Evolutionary conservation across 345 rosid species (phyloP).

Genomic region (Odontarrhena argentea): DNA sequence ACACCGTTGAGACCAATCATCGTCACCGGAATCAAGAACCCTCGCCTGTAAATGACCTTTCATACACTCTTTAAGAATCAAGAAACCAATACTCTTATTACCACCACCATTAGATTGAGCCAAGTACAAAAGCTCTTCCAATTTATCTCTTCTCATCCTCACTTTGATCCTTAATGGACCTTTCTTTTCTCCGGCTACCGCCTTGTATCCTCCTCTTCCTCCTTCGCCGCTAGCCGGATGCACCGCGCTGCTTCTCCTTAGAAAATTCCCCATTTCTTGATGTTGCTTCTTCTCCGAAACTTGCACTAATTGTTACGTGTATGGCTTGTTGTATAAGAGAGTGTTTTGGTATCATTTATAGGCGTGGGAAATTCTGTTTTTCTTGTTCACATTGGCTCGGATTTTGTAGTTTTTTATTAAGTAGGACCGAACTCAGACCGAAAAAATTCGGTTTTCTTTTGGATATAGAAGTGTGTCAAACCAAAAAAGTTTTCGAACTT

Average conservation of each 20-base stretch:
- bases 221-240: conserved; percentile 25
- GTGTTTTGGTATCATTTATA: conserved; percentile 11
- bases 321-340: not conserved
- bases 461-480: too few relatives aligned
- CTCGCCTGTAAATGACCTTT: conserved; percentile 34
- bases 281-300: conserved; percentile 11
- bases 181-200: conserved; percentile 24
- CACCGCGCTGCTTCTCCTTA: conserved; percentile 38
- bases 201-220: conserved; percentile 4
- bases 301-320: conserved; percentile 19
- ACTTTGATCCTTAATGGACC: conserved; percentile 32
- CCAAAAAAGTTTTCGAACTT: too few relatives aligned
- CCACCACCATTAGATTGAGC: conserved; percentile 25
- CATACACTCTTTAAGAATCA: conserved; percentile 38
- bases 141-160: conserved; percentile 38
- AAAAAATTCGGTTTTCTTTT: not conserved
- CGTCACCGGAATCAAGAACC: conserved; percentile 25
- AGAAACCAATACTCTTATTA: conserved; percentile 30
- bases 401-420: not conserved
- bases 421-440: not conserved
- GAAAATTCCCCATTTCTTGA: conserved; percentile 37
- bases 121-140: conserved; percentile 31
- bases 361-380: conserved; percentile 7
- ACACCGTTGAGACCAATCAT: conserved; percentile 27
- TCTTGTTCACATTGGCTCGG: not conserved